phyloP scores from a whole-genome alignment of 371 early-diverging fungal species.

The Mortierella sp. region DNA sequence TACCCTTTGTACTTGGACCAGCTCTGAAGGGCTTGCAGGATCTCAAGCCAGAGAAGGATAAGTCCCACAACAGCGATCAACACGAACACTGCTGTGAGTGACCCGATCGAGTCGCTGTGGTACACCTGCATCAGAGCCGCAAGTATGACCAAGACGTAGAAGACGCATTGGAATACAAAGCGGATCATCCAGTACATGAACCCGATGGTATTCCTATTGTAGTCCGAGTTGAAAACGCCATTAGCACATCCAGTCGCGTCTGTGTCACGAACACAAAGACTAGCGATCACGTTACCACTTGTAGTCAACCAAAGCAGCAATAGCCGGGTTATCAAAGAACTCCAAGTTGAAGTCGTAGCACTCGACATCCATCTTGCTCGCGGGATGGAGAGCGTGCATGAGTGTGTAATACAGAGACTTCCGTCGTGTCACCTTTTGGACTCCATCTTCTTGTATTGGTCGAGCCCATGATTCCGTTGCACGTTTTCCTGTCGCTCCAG shows the following conservation, averaged over 20 bases:
- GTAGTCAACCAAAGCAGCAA: conserved; percentile 19
- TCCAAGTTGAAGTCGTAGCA: conserved; percentile 13
- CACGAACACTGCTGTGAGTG: not conserved
- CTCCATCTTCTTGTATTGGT: conserved; percentile 1
- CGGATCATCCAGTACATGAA: conserved; percentile 25
- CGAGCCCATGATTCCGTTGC: not conserved
- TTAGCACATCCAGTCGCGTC: not conserved
- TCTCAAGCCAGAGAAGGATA: conserved; percentile 22
- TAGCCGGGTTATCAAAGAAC: conserved; percentile 32
- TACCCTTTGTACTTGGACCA: conserved; percentile 2
- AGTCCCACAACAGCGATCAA: conserved; percentile 13
- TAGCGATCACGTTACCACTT: conserved; percentile 16
- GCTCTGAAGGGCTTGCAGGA: conserved; percentile 16
- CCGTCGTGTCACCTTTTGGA: conserved; percentile 1
- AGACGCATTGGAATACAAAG: conserved; percentile 19
- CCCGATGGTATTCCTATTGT: conserved; percentile 34
- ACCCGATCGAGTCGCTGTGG: not conserved
- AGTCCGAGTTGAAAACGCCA: not conserved
- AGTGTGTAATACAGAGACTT: conserved; percentile 5
- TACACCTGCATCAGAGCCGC: conserved; percentile 27
- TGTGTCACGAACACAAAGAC: not conserved
- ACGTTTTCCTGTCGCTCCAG: conserved; percentile 4
- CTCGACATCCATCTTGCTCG: conserved; percentile 9
- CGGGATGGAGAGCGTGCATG: not conserved
- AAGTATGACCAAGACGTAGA: conserved; percentile 13